phyloP scores from a whole-genome alignment of 2,329 filamentous ascomycete species.

The Cytospora piceicola region DNA sequence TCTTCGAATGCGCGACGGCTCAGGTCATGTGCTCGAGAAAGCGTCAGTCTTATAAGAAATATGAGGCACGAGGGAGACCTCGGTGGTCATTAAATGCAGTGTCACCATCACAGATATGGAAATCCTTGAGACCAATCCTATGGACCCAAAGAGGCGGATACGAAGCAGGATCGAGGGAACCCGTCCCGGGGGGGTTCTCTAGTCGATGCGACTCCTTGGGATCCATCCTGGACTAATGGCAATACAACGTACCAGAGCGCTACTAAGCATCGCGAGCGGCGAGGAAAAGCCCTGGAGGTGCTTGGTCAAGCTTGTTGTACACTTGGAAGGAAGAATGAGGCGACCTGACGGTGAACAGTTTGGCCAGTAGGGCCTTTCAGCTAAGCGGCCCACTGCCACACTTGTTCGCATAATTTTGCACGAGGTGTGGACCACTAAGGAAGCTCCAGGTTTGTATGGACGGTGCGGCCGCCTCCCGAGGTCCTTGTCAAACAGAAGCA shows the following conservation, averaged over 20 bases:
- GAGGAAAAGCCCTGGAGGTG: neutral
- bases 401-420: slow-evolving; percentile 16
- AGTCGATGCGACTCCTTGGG: slow-evolving; percentile 23
- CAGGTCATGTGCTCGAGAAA: slow-evolving; percentile 22
- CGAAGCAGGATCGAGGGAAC: neutral
- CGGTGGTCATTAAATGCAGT: slow-evolving; percentile 22
- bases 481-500: slow-evolving; percentile 21
- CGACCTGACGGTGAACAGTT: slow-evolving; percentile 8
- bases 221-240: slow-evolving; percentile 15
- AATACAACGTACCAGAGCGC: slow-evolving; percentile 19
- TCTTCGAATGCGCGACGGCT: slow-evolving; percentile 13
- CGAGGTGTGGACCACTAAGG: slow-evolving; percentile 19
- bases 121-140: neutral
- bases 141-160: neutral
- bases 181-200: slow-evolving; percentile 14
- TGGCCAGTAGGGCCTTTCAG: slow-evolving; percentile 4
- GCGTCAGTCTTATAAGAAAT: slow-evolving; percentile 8
- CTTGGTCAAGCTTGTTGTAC: slow-evolving; percentile 10
- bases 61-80: slow-evolving; percentile 10
- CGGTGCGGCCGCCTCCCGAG: slow-evolving; percentile 15
- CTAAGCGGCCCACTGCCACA: slow-evolving; percentile 15
- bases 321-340: slow-evolving; percentile 13
- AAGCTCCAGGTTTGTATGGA: neutral
- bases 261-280: slow-evolving; percentile 3
- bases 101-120: slow-evolving; percentile 22